Evolutionary conservation across 129 eudicot species (phyloP), one percentile per base, ranked within the genome.

Genomic region (Logfia minima): DNA sequence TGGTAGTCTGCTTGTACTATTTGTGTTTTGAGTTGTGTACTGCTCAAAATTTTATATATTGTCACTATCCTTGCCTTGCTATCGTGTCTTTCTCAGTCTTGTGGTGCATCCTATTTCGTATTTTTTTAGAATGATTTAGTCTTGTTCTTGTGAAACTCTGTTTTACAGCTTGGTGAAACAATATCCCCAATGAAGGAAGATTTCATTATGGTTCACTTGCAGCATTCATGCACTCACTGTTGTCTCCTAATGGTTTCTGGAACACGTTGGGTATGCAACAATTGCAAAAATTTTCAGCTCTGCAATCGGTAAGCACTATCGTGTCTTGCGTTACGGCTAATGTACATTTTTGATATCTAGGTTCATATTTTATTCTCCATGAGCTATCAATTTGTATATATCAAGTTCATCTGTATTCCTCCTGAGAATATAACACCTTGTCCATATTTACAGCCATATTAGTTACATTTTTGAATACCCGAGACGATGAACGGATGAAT

Each of bases 191-290:
- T 92, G 97, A 95, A 95, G 87, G 99, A 95, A 75, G 99, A 95
- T 83, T 95, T 95, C 76, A 95, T 95, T 75, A 92, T 95, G 99
- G 99, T 92, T 58, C 99, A 95, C 87, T 84, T 95, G 92, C 97
- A 91, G 85, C 92, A 95, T 80, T 41, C 97, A 14, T 95, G 99
- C 87, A 84, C 85, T 58, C 99, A 92, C 59, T 95, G 99, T 78
- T 92, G 97, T 83, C 73, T 84, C 63, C 83, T 92, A 7, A 92
- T 95, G 96, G 96, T 88, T 18, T 82, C 88, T 16, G 99, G 99
- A 66, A 89, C 77, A 61, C 96, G 97, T 71, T 95, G 99, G 99
- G 87, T 81, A 69, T 95, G 99, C 88, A 79, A 68, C 66, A 90
- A 85, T 64, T 95, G 99, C 84, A 89, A 88, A 83, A 89, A 85